Conservation (phyloP, 495 filamentous ascomycete species). For the Aspergillus diversus region DNA sequence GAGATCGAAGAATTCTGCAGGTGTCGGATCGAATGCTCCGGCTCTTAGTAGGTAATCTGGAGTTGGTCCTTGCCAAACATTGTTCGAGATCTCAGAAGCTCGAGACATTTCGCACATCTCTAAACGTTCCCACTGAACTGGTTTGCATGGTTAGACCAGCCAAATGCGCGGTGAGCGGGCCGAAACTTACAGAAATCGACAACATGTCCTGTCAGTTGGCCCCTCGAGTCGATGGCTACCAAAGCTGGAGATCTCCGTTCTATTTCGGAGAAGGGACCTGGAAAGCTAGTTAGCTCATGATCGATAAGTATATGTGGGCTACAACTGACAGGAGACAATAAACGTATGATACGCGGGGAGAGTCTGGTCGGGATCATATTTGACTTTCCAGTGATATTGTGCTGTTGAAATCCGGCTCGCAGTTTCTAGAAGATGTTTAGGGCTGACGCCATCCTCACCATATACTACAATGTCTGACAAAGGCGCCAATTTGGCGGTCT, state of each 20-base stretch:
- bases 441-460: conserved; percentile 63
- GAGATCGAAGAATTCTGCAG: conserved; percentile 61
- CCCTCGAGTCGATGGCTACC: conserved; percentile 74
- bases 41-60: conserved; percentile 62
- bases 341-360: conserved; percentile 83
- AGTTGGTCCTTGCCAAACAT: conserved; percentile 90
- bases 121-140: conserved; percentile 79
- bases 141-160: conserved; percentile 23
- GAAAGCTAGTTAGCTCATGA: conserved; percentile 32
- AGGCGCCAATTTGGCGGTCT: conserved; percentile 84
- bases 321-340: conserved; percentile 63
- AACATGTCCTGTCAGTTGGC: conserved; percentile 74
- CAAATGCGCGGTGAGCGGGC: conserved; percentile 2
- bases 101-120: conserved; percentile 95
- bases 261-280: conserved; percentile 70
- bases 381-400: conserved; percentile 72
- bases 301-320: not conserved
- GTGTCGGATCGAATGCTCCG: conserved; percentile 26
- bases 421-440: conserved; percentile 61
- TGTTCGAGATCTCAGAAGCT: conserved; percentile 82
- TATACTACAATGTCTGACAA: conserved; percentile 93
- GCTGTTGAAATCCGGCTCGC: conserved; percentile 75
- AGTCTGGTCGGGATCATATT: conserved; percentile 58
- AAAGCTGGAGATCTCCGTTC: conserved; percentile 71
- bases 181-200: conserved; percentile 76